Evolutionary conservation across 495 filamentous ascomycete genomes (phyloP).

Genomic region (Talaromyces ruber): DNA sequence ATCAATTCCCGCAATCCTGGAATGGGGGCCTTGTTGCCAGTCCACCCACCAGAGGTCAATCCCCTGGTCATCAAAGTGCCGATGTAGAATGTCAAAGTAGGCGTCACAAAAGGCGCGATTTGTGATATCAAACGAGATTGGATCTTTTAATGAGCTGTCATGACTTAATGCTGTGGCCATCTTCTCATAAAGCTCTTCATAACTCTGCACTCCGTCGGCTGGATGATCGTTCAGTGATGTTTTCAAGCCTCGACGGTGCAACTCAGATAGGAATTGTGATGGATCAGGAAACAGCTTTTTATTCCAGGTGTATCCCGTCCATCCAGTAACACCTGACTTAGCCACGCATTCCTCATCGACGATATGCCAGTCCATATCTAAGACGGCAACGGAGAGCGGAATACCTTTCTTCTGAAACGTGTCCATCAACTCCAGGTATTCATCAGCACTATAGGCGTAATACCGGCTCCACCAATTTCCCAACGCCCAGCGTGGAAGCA

Average conservation of each 20-base stretch:
- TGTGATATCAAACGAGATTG: slow-evolving; percentile 46
- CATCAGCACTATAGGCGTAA: slow-evolving; percentile 38
- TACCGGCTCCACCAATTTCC: slow-evolving; percentile 60
- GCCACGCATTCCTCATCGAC: slow-evolving; percentile 31
- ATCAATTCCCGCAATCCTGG: slow-evolving; percentile 45
- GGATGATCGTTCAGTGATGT: slow-evolving; percentile 51
- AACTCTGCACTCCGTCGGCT: slow-evolving; percentile 39
- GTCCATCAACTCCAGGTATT: slow-evolving; percentile 46
- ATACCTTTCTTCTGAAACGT: slow-evolving; percentile 34
- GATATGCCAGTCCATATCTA: slow-evolving; percentile 59
- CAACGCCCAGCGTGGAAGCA: slow-evolving; percentile 47
- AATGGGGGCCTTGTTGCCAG: slow-evolving; percentile 51
- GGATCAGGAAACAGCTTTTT: slow-evolving; percentile 46
- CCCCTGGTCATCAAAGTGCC: slow-evolving; percentile 37
- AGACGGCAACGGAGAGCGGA: slow-evolving; percentile 45
- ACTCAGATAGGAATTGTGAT: slow-evolving; percentile 24
- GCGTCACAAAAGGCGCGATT: slow-evolving; percentile 44
- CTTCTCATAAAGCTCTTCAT: slow-evolving; percentile 43
- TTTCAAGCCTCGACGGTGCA: slow-evolving; percentile 36
- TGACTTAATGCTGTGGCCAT: slow-evolving; percentile 39
- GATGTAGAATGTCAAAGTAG: slow-evolving; percentile 47
- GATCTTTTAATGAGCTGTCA: slow-evolving; percentile 31
- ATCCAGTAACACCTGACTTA: slow-evolving; percentile 28
- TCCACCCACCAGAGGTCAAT: slow-evolving; percentile 56
- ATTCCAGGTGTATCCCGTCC: slow-evolving; percentile 59